Evolutionary conservation across 345 rosid genomes (phyloP), one percentile per base, ranked within the genome.

Genomic region (Combretum micranthum): DNA sequence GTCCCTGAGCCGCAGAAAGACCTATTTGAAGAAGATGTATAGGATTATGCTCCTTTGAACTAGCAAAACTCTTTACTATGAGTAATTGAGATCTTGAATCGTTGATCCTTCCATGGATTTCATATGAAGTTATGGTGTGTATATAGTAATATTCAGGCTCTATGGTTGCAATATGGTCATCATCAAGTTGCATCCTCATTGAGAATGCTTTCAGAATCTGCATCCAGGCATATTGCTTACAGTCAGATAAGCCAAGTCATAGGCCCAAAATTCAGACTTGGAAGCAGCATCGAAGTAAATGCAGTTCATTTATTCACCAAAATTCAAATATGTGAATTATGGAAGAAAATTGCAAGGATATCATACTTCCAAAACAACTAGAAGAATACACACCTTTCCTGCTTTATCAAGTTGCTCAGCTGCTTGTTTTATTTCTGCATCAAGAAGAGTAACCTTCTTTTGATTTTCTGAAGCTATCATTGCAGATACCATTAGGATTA

Each of bases 11-110:
- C 42, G 97, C 99, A 64, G 58, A 56, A 10, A 93, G 74, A 17
- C 96, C 96, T 14, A 89, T 73, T 67, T 83, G 89, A 57, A 83
- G 94, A 66, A 89, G 97, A 60, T 82, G 59, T 50, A 70, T 61
- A 52, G 89, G 71, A 53, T 68, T 79, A 76, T 94, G 80, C 42
- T 84, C 81, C 75, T 83, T 89, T 52, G 90, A 82, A 65, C 80
- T 62, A 19, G 85, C 90, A 65, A 78, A 93, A 10, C 60, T 79
- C 75, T 82, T 82, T 19, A 93, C 91, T 20, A 85, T 66, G 54
- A 57, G 77, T 55, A 68, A 68, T 55, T 83, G 96, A 54, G 80
- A 61, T 56, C 75, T 81, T 21, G 62, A 42, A 55, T 82, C 68
- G 55, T 79, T 76, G 56, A 77, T 69, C 75, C 92, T 75, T 21